A percentile compares a stretch with the other conserved stretches of the same genome.
These are phyloP conservation scores for Lunularia cruciata DNA, from an alignment of 225 moss, liverwort and hornwort genomes.

Conservation along the genomic window DNA sequence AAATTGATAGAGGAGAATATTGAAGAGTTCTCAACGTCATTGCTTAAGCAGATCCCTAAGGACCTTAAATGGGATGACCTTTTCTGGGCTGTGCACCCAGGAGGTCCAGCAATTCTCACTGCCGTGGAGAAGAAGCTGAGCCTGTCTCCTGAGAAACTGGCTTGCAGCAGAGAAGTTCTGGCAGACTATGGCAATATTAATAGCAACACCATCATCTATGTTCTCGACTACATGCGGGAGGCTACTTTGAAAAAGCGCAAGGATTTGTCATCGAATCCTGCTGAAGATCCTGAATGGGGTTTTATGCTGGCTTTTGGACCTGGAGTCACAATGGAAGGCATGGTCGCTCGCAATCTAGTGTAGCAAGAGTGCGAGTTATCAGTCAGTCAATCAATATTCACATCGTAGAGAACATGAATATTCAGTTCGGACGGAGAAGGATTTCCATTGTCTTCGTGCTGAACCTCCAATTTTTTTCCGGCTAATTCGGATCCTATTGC, in stretches of 20 bases:
- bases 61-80: conserved; percentile 64
- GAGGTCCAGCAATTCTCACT: conserved; percentile 88
- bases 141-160: conserved; percentile 71
- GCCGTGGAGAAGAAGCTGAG: conserved; percentile 68
- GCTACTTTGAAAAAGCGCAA: conserved; percentile 55
- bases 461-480: neutral
- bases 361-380: conserved; percentile 15
- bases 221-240: conserved; percentile 89
- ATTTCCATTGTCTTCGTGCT: neutral
- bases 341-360: conserved; percentile 76
- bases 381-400: neutral
- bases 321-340: conserved; percentile 88
- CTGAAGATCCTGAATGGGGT: conserved; percentile 80
- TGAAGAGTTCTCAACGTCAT: conserved; percentile 54
- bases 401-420: neutral
- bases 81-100: conserved; percentile 98
- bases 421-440: neutral
- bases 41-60: conserved; percentile 25
- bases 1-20: conserved; percentile 67
- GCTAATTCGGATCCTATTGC: too few relatives aligned
- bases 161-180: conserved; percentile 62
- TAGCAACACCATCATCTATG: conserved; percentile 94
- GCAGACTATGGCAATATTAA: conserved; percentile 94
- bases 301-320: conserved; percentile 89
- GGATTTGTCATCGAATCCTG: conserved; percentile 37